Evolutionary conservation across 2,329 filamentous ascomycete genomes (phyloP).

Genomic region (Thielaviopsis cerberus): DNA sequence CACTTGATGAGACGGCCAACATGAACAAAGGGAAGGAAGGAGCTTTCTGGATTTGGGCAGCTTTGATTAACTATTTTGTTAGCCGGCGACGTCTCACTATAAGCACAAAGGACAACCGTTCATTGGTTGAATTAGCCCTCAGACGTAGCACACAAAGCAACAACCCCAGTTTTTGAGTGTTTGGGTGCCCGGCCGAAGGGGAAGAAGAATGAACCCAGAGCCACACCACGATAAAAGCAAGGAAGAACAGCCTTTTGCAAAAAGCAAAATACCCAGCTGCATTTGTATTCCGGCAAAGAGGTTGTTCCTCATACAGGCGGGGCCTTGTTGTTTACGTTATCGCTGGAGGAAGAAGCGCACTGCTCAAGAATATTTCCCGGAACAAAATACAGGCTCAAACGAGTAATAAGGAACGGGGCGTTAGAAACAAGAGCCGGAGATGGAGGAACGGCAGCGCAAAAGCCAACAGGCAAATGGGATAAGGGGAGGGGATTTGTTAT

Average conservation of each 20-base stretch:
- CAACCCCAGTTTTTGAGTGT: constrained; percentile 1
- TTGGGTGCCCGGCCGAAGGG: constrained; percentile 4
- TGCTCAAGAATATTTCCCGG: constrained; percentile 8
- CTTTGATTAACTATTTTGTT: constrained; percentile 5
- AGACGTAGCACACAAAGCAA: neutral
- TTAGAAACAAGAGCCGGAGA: neutral
- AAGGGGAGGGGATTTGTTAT: neutral
- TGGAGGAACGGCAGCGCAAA: neutral
- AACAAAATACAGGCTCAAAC: neutral
- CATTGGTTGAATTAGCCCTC: neutral
- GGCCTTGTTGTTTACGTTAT: too few species aligned
- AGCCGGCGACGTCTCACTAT: constrained; percentile 11
- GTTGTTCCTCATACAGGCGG: neutral
- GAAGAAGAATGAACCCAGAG: neutral
- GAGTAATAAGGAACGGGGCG: neutral
- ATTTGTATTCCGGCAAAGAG: neutral
- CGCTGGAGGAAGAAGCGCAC: too few species aligned
- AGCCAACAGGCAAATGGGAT: neutral
- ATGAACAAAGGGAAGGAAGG: neutral
- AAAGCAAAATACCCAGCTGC: neutral
- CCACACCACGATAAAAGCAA: neutral
- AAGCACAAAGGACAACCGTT: neutral
- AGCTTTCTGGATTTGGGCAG: constrained; percentile 7
- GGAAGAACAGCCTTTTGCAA: too few species aligned
- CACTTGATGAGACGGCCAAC: neutral